phyloP scores from a whole-genome alignment of 2,329 filamentous ascomycete species.

The Fusarium verticillioides region DNA sequence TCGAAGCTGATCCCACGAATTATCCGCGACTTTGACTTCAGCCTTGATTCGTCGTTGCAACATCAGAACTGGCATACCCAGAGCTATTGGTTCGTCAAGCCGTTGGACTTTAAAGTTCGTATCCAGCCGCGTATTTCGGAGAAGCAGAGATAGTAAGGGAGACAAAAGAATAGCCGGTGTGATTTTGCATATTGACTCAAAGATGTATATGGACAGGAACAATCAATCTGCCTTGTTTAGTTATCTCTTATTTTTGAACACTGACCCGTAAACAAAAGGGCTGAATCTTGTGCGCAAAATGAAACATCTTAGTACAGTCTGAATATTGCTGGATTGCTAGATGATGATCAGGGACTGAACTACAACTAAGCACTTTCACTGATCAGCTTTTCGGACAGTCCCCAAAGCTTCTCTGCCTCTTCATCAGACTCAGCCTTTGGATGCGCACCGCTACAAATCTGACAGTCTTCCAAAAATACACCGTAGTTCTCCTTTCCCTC shows the following conservation, averaged over 20 bases:
- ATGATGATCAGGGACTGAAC: no score
- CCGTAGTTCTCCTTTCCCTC: background rate
- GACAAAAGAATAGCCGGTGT: no score
- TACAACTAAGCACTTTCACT: no score
- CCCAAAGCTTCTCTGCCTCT: background rate
- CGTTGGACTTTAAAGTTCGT: slow-evolving; percentile 7
- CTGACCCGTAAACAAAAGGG: no score
- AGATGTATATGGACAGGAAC: no score
- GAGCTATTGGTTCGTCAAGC: slow-evolving; percentile 36
- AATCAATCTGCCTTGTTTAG: no score
- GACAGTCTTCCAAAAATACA: background rate
- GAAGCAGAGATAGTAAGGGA: background rate
- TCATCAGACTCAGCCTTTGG: background rate
- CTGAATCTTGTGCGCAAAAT: no score
- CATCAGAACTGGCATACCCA: slow-evolving; percentile 12
- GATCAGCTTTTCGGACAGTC: background rate
- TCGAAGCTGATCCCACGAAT: slow-evolving; percentile 36
- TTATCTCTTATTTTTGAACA: no score
- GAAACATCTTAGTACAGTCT: no score
- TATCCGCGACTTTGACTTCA: slow-evolving; percentile 39
- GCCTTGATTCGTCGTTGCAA: slow-evolving; percentile 1
- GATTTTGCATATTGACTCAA: no score
- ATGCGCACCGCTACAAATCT: background rate
- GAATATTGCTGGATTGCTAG: no score
- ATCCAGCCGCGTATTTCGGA: background rate